Evolutionary conservation across 495 filamentous ascomycete species (phyloP).

Genomic region (Podospora sp.): DNA sequence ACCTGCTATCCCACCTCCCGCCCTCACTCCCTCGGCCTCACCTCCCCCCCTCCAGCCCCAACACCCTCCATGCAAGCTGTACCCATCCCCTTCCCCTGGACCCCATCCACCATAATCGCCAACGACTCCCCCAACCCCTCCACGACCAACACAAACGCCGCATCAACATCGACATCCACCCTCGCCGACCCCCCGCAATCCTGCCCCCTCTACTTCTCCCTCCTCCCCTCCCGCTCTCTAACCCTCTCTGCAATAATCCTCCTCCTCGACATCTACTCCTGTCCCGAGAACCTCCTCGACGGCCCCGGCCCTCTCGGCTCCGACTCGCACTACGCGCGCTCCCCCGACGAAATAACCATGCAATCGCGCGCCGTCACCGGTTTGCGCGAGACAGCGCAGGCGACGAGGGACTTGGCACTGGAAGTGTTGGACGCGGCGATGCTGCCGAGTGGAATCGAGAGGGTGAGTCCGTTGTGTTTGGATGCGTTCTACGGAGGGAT

Average conservation of each 20-base stretch:
- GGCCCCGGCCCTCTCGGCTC: constrained; percentile 17
- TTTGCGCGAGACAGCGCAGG: constrained; percentile 17
- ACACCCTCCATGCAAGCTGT: not conserved
- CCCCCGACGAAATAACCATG: constrained; percentile 18
- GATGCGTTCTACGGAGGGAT: constrained; percentile 29
- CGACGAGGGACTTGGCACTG: constrained; percentile 21
- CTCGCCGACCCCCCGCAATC: not conserved
- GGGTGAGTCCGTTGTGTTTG: constrained; percentile 27
- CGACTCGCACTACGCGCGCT: not conserved
- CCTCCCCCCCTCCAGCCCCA: not conserved
- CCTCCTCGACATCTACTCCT: constrained; percentile 30
- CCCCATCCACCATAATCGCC: not conserved
- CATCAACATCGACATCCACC: not conserved
- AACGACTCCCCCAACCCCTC: not conserved
- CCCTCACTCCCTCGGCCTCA: not conserved
- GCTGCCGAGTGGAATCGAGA: constrained; percentile 20
- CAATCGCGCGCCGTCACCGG: constrained; percentile 23
- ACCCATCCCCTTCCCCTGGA: not conserved
- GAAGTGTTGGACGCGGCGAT: constrained; percentile 27
- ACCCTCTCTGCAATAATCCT: constrained; percentile 26
- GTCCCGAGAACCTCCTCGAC: constrained; percentile 32
- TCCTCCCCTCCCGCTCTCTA: constrained; percentile 21
- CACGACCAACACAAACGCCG: constrained; percentile 3
- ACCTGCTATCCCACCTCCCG: constrained; percentile 1
- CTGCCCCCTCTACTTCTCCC: constrained; percentile 12